phyloP scores from a whole-genome alignment of 1,139 yeast genomes.

The Candida neerlandica region DNA sequence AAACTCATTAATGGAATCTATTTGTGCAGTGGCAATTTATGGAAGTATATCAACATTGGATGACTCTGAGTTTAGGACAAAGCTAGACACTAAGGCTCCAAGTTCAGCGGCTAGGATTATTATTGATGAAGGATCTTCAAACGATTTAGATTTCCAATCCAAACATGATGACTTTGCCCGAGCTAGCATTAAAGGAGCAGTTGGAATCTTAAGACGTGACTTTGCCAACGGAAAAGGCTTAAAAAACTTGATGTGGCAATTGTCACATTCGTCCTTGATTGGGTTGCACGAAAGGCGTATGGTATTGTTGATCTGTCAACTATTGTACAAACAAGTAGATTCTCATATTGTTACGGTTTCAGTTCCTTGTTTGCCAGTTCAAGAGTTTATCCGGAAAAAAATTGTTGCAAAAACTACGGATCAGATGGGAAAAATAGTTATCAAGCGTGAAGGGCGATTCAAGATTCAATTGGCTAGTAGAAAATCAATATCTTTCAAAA shows the following conservation, averaged over 20 bases:
- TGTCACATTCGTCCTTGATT: constrained; percentile 62
- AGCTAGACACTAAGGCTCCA: constrained; percentile 27
- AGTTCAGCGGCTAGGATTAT: constrained; percentile 38
- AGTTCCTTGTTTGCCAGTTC: constrained; percentile 56
- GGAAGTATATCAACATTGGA: constrained; percentile 59
- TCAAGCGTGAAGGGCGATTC: constrained; percentile 48
- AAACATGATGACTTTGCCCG: constrained; percentile 49
- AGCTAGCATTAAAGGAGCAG: constrained; percentile 60
- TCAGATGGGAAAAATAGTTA: constrained; percentile 42
- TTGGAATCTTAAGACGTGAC: constrained; percentile 66
- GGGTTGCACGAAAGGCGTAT: constrained; percentile 63
- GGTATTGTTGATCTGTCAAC: constrained; percentile 64
- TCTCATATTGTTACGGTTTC: constrained; percentile 61
- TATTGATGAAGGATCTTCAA: constrained; percentile 47
- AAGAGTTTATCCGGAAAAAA: constrained; percentile 53
- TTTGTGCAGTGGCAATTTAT: constrained; percentile 70
- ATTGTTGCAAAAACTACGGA: constrained; percentile 59
- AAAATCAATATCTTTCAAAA: constrained; percentile 15
- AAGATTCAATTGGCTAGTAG: constrained; percentile 41
- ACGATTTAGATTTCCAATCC: constrained; percentile 40
- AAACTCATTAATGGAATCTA: constrained; percentile 47
- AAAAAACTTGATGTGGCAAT: constrained; percentile 63
- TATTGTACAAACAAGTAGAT: constrained; percentile 67
- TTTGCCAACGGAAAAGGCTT: constrained; percentile 68
- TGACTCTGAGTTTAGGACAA: constrained; percentile 57